Conservation (phyloP, 305 asterid genomes). For the Caryopteris hybrid region DNA sequence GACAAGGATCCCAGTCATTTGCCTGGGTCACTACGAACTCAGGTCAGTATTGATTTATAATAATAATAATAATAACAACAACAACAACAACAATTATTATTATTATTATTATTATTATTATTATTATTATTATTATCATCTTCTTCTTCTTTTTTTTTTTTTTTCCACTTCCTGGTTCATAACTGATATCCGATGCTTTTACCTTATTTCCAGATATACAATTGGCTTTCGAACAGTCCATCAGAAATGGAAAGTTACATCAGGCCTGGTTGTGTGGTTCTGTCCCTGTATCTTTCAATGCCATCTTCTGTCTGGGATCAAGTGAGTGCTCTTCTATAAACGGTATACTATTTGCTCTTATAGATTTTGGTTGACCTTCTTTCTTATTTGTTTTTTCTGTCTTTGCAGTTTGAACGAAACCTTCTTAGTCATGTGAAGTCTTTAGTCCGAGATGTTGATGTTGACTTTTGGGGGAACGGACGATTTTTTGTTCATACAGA, state of each 20-base stretch:
- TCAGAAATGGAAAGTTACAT: conserved; percentile 91
- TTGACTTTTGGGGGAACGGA: conserved; percentile 69
- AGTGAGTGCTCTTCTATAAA: conserved; percentile 44
- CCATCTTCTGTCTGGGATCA: conserved; percentile 63
- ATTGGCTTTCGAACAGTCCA: conserved; percentile 81
- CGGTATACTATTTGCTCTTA: background rate
- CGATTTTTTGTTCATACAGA: conserved; percentile 61
- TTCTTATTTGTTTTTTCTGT: conserved; percentile 2
- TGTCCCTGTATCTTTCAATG: conserved; percentile 74
- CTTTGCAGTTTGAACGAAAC: conserved; percentile 66
- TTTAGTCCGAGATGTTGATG: conserved; percentile 41
- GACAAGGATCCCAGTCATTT: conserved; percentile 90
- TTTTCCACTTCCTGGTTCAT: conserved; percentile 1
- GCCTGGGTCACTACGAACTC: conserved; percentile 65
- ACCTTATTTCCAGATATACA: conserved; percentile 44
- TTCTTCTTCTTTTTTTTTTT: conserved; percentile 9
- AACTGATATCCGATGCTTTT: conserved; percentile 5
- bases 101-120: no score
- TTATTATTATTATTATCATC: no score
- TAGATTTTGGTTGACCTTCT: conserved; percentile 15
- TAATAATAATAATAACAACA: no score
- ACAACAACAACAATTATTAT: no score
- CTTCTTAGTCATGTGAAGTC: conserved; percentile 46
- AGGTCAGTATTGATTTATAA: conserved; percentile 61
- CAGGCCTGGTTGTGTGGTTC: conserved; percentile 81